A percentile compares a stretch with the other conserved stretches of the same genome.
Conservation (phyloP, 768 basidiomycete genomes). For the Gautieria morchelliformis region DNA sequence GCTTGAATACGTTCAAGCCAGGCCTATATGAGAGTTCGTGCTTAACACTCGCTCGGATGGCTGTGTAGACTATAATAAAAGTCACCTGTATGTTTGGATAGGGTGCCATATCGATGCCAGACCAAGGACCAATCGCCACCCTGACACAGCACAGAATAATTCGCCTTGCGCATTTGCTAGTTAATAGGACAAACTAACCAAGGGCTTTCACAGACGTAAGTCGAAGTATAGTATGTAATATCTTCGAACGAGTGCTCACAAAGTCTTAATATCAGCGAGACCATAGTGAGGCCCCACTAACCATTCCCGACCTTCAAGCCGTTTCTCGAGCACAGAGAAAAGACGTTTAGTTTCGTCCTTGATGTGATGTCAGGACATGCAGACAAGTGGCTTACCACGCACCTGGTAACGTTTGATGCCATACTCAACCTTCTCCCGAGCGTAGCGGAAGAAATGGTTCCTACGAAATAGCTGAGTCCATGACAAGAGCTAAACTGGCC, state of each 20-base stretch:
- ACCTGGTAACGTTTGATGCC: constrained; percentile 46
- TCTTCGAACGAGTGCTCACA: constrained; percentile 26
- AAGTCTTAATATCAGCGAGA: constrained; percentile 63
- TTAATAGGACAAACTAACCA: not conserved
- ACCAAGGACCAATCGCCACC: constrained; percentile 1
- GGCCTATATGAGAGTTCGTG: not conserved
- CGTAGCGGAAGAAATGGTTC: constrained; percentile 63
- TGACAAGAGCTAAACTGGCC: not conserved
- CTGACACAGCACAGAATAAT: not conserved
- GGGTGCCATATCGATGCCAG: not conserved
- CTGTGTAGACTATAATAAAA: not conserved
- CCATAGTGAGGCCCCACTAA: constrained; percentile 67
- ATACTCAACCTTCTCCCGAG: constrained; percentile 54
- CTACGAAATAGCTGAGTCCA: constrained; percentile 19
- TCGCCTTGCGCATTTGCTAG: not conserved
- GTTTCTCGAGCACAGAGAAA: constrained; percentile 71
- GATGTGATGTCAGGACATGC: not conserved
- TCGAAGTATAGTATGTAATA: not conserved
- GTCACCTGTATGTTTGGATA: constrained; percentile 1
- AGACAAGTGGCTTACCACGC: constrained; percentile 10
- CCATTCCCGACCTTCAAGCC: constrained; percentile 62
- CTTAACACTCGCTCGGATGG: not conserved
- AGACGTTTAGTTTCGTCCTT: constrained; percentile 72
- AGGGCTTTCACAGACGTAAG: not conserved
- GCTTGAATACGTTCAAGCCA: not conserved